These are phyloP conservation scores for Sporothrix schenckii DNA, from an alignment of 2,329 filamentous ascomycete species.

Conservation along the genomic window DNA sequence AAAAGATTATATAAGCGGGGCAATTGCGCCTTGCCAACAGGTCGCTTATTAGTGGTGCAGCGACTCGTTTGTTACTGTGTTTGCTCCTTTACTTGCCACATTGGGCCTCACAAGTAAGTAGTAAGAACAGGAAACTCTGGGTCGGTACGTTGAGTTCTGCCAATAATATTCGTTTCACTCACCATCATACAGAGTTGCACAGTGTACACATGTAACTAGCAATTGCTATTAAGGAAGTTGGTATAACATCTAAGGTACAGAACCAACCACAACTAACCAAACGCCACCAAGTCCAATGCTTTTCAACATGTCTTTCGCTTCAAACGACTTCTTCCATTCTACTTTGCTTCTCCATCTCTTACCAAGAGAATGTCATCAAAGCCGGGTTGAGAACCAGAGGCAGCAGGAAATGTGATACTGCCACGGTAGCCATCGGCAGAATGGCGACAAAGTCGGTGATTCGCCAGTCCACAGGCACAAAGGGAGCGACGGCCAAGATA, in stretches of 20 bases:
- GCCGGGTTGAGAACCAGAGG: conserved; percentile 77
- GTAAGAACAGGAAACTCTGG: background rate
- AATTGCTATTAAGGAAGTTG: background rate
- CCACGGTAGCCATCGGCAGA: conserved; percentile 73
- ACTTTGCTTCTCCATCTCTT: conserved; percentile 38
- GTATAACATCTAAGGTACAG: background rate
- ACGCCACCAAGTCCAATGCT: background rate
- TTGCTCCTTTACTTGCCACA: background rate
- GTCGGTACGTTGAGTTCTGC: background rate
- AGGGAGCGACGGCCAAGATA: conserved; percentile 63
- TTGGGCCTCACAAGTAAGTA: background rate
- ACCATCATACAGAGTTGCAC: background rate
- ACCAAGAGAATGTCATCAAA: conserved; percentile 79
- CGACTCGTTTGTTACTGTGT: no score
- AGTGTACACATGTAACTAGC: background rate
- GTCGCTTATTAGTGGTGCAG: conserved; percentile 2
- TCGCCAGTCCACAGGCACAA: conserved; percentile 66
- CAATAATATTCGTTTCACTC: background rate
- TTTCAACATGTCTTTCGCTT: no score
- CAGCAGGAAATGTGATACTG: conserved; percentile 68
- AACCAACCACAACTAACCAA: conserved; percentile 2
- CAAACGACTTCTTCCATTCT: no score
- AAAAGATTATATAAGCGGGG: conserved; percentile 18
- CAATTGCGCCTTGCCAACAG: background rate
- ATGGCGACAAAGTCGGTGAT: conserved; percentile 76